phyloP scores from a whole-genome alignment of 2,329 filamentous ascomycete genomes.

The Aspergillus jensenii region DNA sequence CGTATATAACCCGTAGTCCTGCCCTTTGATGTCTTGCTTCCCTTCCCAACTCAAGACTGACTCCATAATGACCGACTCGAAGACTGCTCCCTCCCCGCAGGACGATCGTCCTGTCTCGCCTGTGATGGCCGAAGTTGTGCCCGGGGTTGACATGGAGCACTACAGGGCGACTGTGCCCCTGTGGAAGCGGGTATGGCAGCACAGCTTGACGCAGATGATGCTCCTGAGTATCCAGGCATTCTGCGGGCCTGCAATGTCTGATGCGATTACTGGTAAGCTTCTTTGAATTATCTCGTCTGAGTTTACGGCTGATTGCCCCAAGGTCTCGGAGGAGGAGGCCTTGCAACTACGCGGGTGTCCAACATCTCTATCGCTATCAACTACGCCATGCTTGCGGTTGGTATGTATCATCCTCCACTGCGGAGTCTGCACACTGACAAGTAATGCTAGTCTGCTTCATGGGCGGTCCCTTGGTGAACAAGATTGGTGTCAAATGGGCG shows the following conservation, averaged over 20 bases:
- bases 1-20: background rate
- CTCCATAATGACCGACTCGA: background rate
- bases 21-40: background rate
- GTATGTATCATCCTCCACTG: constrained; percentile 15
- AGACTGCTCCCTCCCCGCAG: background rate
- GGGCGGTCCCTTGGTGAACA: constrained; percentile 49
- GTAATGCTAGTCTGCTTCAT: constrained; percentile 37
- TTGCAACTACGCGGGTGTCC: constrained; percentile 46
- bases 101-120: background rate
- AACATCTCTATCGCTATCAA: constrained; percentile 40
- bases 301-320: background rate
- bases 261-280: constrained; percentile 38
- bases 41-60: background rate
- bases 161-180: constrained; percentile 24
- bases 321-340: constrained; percentile 47
- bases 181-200: constrained; percentile 49
- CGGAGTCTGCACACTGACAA: background rate
- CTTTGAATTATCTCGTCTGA: too few species aligned
- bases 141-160: constrained; percentile 34
- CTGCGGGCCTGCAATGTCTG: constrained; percentile 43
- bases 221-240: constrained; percentile 49
- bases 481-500: constrained; percentile 49
- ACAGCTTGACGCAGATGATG: constrained; percentile 52
- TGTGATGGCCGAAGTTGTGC: background rate
- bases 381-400: constrained; percentile 31